phyloP scores from a whole-genome alignment of 768 basidiomycete genomes.

The Auriculariales sp. region DNA sequence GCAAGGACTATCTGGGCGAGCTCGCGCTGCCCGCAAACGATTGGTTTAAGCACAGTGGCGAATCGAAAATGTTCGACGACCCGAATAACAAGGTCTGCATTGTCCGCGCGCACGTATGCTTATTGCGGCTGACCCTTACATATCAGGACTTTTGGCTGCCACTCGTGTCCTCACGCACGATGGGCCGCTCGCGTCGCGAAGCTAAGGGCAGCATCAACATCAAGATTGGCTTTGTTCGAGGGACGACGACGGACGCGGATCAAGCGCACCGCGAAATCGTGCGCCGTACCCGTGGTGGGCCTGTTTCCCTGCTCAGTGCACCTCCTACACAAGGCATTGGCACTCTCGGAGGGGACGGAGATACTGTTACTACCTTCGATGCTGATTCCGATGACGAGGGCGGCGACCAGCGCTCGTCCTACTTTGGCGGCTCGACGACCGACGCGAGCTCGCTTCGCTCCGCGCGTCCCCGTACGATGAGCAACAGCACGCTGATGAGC shows the following conservation, averaged over 20 bases:
- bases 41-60: conserved; percentile 16
- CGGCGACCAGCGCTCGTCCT: not conserved
- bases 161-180: not conserved
- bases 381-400: conserved; percentile 3
- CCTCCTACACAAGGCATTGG: conserved; percentile 19
- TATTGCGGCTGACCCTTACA: not conserved
- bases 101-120: conserved; percentile 6
- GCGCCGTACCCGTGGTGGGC: conserved; percentile 9
- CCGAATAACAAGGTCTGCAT: conserved; percentile 15
- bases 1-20: conserved; percentile 33
- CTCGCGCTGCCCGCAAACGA: conserved; percentile 21
- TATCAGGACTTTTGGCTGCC: not conserved
- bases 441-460: not conserved
- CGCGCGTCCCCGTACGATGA: not conserved
- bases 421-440: not conserved
- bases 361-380: conserved; percentile 1
- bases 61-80: conserved; percentile 14
- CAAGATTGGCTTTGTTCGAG: conserved; percentile 22
- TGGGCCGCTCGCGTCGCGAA: conserved; percentile 9
- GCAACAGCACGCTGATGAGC: not conserved
- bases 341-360: conserved; percentile 10
- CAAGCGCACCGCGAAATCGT: conserved; percentile 10
- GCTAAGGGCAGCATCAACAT: conserved; percentile 23
- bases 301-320: conserved; percentile 12
- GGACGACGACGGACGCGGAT: conserved; percentile 8